Base-by-base conservation (phyloP, 768 basidiomycete species). In the Mycena sanguinolenta region DNA sequence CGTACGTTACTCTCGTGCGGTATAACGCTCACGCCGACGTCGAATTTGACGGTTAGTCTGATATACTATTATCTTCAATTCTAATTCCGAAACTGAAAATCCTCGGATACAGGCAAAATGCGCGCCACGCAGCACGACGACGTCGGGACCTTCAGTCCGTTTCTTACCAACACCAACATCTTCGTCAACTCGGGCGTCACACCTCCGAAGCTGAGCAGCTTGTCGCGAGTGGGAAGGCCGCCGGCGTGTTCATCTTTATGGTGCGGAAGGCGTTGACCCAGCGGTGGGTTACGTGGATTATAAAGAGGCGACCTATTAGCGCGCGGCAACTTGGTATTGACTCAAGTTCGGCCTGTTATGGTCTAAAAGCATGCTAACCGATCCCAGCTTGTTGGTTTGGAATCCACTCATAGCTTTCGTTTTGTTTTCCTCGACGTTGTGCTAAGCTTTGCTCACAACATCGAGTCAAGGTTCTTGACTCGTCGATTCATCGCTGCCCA, bases 41-140 rank as follows among this genome's bases (percentile, higher is more conserved):
- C 7, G 54, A 55, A 55, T 55, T 36, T 36, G 54, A 55, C 32
- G 54, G 32, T 36, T 16, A 3, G 53, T 54, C 5, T 30, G 19
- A n/a, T n/a, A n/a, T n/a, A n/a, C n/a, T 2, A 30, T 52, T 28
- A 14, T 4, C 32, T 13, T 7, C 32, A 9, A 8, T 16, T 2
- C 16, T 54, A 4, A 17, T 17, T 17, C 1, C 27, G 16, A 32
- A 16, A 19, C 28, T 54, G 28, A 32, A 32, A 7, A 17, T 10
- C 32, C 10, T 34, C 53, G 16, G 17, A 14, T 4, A 25, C 50
- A 54, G 53, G 53, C 17, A 55, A 55, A 10, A 55, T n/a, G 32
- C 54, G 54, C 54, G 54, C 32, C 19, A 55, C 54, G 8, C 54
- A 34, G 32, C 54, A 55, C 54, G 54, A 55, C 30, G 54, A 34